phyloP scores from a whole-genome alignment of 495 filamentous ascomycete genomes.

The Podospora tetraspora region DNA sequence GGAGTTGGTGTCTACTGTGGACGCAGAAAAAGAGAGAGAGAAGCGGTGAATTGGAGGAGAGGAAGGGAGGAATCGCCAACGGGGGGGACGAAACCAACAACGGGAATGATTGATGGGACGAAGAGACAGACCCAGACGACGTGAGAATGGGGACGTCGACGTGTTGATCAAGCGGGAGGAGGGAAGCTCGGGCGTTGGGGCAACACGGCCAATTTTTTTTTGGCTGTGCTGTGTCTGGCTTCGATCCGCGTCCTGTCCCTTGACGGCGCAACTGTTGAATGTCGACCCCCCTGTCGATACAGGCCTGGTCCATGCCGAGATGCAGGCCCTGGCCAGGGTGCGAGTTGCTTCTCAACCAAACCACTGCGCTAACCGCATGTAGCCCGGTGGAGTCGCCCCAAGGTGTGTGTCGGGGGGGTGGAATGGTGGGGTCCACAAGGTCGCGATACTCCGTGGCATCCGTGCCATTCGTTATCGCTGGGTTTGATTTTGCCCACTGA shows the following conservation, averaged over 20 bases:
- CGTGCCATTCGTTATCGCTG: background rate
- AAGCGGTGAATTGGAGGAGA: background rate
- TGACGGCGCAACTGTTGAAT: constrained; percentile 33
- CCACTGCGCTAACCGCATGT: constrained; percentile 17
- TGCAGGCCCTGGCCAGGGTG: constrained; percentile 9
- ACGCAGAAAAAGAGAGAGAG: background rate
- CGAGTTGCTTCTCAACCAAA: constrained; percentile 32
- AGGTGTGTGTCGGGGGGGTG: background rate
- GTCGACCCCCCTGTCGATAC: constrained; percentile 22
- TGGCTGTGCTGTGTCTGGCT: constrained; percentile 4
- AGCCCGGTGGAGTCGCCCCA: constrained; percentile 16
- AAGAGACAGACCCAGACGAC: background rate
- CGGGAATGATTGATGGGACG: background rate
- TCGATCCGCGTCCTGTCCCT: constrained; percentile 16
- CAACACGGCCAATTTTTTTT: constrained; percentile 12
- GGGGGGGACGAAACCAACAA: background rate
- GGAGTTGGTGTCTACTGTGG: background rate
- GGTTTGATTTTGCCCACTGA: background rate
- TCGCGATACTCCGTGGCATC: constrained; percentile 18
- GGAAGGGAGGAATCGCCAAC: background rate
- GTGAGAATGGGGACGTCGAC: background rate
- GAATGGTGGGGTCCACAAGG: constrained; percentile 14
- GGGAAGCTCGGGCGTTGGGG: constrained; percentile 11
- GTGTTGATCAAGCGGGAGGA: constrained; percentile 5
- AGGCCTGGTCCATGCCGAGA: constrained; percentile 16